Evolutionary conservation across 2,329 filamentous ascomycete genomes (phyloP).

Genomic region (Trichoderma atrobrunneum): DNA sequence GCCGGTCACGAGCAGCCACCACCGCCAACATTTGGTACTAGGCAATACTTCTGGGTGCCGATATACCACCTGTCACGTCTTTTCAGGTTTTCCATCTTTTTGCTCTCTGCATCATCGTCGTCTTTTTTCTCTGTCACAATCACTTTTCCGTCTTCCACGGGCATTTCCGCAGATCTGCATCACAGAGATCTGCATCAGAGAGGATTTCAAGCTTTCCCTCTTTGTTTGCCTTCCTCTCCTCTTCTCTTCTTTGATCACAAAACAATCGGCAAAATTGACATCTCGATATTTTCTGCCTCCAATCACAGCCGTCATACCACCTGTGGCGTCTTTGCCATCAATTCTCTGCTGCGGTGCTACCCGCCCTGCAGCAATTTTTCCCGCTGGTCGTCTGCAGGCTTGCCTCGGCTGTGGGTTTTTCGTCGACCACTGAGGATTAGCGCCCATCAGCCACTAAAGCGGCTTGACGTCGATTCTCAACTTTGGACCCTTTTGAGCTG

Average conservation of each 20-base stretch:
- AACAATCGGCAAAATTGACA: neutral
- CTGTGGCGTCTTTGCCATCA: neutral
- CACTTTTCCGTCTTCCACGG: neutral
- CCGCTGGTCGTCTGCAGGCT: neutral
- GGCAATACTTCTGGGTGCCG: constrained; percentile 8
- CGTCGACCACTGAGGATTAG: constrained; percentile 9
- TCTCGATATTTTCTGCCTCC: neutral
- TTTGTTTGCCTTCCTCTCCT: neutral
- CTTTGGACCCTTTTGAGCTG: constrained; percentile 1
- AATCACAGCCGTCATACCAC: neutral
- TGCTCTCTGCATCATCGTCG: neutral
- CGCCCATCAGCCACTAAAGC: constrained; percentile 12
- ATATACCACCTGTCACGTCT: neutral
- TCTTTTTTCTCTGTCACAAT: neutral
- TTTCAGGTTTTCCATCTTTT: neutral
- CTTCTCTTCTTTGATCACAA: neutral
- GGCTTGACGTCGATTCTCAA: constrained; percentile 15
- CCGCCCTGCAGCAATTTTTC: constrained; percentile 2
- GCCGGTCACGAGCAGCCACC: neutral
- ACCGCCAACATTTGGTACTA: neutral
- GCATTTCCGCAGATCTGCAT: neutral
- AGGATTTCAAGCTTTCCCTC: neutral
- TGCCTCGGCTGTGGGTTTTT: constrained; percentile 14
- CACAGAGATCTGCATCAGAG: neutral
- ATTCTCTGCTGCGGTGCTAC: constrained; percentile 1